Evolutionary conservation across 768 basidiomycete species (phyloP), one percentile per base, ranked within the genome.

Genomic region (Suillus occidentalis): DNA sequence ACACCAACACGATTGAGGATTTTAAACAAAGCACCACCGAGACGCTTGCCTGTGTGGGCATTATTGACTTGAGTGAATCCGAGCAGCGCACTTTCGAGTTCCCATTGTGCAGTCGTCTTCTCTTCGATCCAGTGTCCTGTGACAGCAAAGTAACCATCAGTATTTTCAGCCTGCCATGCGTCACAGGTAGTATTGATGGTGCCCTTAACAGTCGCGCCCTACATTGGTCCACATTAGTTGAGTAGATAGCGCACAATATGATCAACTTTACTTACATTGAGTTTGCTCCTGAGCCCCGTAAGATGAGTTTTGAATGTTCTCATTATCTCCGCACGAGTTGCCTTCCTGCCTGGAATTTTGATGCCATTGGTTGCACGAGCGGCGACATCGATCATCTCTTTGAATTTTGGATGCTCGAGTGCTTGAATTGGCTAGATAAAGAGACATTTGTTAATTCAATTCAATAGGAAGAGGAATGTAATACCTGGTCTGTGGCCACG

Each of bases 91-190:
- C 42, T 64, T 31, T 79, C 57, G 9, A 78, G 67, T 22, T 63
- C 64, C 78, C 78, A 81, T 12, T 65, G n/a, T 0, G 4, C 63
- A 49, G 22, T 12, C 0, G 6, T 13, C 47, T 49, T 49, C 22
- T 13, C 47, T 49, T 49, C 22, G 3, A 49, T 31, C 64, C 60
- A 66, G 58, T 64, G 40, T 8, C 67, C 78, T 76, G 65, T 82
- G 4, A 81, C 74, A 2, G 77, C 78, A 66, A 81, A 79, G 65
- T 82, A 82, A 0, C 68, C 70, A 53, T 81, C 76, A 0, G 60
- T 65, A 63, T 81, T 81, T 4, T 53, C 64, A 0, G 81, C 82
- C 50, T 80, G 78, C 80, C 80, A 82, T 2, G 73, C 76, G 62
- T 83, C 77, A 63, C 76, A 78, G 0, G 81, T 82, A 4, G 79